Conservation (phyloP, 208 protist genomes). For the Porcisia hertigi region DNA sequence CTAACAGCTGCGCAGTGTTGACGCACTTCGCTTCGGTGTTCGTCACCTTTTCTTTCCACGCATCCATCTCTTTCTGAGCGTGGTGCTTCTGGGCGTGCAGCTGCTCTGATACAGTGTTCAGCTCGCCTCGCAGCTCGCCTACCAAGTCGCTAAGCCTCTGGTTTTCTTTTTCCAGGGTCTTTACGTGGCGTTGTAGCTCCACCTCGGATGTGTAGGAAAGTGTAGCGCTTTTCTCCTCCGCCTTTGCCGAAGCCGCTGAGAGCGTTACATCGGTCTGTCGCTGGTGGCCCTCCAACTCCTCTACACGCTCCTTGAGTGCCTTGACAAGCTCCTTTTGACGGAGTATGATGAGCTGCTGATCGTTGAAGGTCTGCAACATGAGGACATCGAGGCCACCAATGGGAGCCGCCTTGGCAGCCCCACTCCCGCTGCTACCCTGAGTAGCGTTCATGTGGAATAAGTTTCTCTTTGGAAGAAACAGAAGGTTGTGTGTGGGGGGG, state of each 20-base stretch:
- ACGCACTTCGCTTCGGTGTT: slow-evolving; percentile 3
- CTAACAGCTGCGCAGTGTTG: slow-evolving; percentile 2
- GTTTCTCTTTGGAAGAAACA: neutral
- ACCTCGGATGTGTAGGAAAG: slow-evolving; percentile 9
- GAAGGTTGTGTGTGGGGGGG: neutral
- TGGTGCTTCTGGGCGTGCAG: neutral
- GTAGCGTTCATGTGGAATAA: neutral
- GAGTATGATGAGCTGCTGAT: slow-evolving; percentile 75
- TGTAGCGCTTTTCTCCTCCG: neutral
- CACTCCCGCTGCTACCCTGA: neutral
- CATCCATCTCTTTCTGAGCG: neutral
- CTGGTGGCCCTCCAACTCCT: slow-evolving; percentile 30
- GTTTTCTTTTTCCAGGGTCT: slow-evolving; percentile 13
- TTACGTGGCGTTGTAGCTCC: slow-evolving; percentile 9
- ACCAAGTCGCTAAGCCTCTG: neutral
- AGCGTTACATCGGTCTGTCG: neutral
- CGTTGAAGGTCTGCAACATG: slow-evolving; percentile 58
- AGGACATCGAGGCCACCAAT: slow-evolving; percentile 25
- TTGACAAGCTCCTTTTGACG: slow-evolving; percentile 59
- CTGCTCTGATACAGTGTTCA: neutral
- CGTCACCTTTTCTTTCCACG: neutral
- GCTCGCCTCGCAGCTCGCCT: slow-evolving; percentile 8
- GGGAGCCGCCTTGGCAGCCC: neutral
- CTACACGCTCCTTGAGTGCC: slow-evolving; percentile 45
- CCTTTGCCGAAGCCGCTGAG: neutral